phyloP scores from a whole-genome alignment of 1,284 basidiomycete genomes.

The Moesziomyces aphidis region DNA sequence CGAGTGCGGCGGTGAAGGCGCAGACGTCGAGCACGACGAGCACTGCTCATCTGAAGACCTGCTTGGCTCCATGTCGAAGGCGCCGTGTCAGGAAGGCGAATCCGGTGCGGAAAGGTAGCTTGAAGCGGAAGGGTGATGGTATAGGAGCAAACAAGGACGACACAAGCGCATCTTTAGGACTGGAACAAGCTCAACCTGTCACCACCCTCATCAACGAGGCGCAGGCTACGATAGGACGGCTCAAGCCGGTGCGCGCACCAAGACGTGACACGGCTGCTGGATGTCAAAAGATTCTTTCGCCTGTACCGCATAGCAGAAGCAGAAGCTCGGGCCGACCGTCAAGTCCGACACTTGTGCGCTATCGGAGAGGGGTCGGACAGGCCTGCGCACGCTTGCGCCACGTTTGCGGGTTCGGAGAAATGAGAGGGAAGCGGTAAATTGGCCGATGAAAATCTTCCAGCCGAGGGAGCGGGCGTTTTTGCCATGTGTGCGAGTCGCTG shows the following conservation, averaged over 20 bases:
- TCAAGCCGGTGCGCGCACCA: not conserved
- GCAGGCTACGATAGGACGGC: not conserved
- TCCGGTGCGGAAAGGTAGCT: too few species aligned
- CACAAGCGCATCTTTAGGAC: not conserved
- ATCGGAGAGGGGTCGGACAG: slow-evolving; percentile 5
- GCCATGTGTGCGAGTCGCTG: not conserved
- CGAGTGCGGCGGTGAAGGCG: slow-evolving; percentile 20
- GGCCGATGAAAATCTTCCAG: slow-evolving; percentile 1
- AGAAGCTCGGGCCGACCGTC: slow-evolving; percentile 13
- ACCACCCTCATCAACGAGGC: not conserved
- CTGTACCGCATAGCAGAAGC: slow-evolving; percentile 3
- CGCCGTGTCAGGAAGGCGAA: too few species aligned
- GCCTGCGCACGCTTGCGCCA: not conserved
- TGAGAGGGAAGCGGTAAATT: slow-evolving; percentile 2
- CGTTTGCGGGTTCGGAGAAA: slow-evolving; percentile 13
- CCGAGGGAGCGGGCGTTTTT: not conserved
- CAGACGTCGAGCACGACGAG: slow-evolving; percentile 21
- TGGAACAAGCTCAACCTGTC: too few species aligned
- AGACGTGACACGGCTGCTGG: not conserved
- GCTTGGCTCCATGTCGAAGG: slow-evolving; percentile 12
- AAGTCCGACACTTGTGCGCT: slow-evolving; percentile 17
- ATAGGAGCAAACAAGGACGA: not conserved
- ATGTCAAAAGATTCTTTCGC: not conserved
- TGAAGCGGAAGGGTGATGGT: not conserved
- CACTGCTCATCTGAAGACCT: slow-evolving; percentile 16